Conservation (phyloP, 2,329 filamentous ascomycete genomes). For the Penicillium sp. region DNA sequence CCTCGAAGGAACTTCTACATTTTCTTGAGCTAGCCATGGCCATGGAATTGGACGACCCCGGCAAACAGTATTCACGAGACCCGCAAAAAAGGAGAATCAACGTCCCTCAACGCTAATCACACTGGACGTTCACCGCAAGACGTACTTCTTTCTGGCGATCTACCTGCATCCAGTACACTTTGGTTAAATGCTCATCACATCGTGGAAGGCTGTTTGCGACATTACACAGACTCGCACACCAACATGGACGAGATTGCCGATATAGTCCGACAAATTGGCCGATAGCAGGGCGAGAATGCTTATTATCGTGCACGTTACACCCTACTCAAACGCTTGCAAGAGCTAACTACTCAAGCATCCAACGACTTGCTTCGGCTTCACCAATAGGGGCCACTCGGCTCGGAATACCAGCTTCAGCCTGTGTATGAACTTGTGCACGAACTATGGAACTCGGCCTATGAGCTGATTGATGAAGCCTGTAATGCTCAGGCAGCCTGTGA, state of each 20-base stretch:
- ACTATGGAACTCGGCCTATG: background rate
- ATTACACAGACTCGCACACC: no score
- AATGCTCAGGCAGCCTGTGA: conserved; percentile 1
- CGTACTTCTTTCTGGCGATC: no score
- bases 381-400: background rate
- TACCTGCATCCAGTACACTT: no score
- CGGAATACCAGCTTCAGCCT: background rate
- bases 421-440: background rate
- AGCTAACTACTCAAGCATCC: background rate
- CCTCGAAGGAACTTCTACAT: no score
- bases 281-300: conserved; percentile 2
- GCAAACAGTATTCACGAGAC: no score
- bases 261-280: conserved; percentile 1
- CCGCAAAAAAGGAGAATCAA: no score
- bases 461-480: background rate
- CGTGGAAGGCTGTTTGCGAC: no score
- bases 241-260: conserved; percentile 1
- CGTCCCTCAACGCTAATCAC: no score
- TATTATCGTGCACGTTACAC: conserved; percentile 3
- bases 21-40: no score
- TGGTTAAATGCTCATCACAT: background rate
- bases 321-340: conserved; percentile 2
- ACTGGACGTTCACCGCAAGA: no score
- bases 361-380: background rate
- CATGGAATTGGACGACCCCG: no score